Evolutionary conservation across 176 grass and related monocot genomes (phyloP).

Genomic region (Ensete ventricosum): DNA sequence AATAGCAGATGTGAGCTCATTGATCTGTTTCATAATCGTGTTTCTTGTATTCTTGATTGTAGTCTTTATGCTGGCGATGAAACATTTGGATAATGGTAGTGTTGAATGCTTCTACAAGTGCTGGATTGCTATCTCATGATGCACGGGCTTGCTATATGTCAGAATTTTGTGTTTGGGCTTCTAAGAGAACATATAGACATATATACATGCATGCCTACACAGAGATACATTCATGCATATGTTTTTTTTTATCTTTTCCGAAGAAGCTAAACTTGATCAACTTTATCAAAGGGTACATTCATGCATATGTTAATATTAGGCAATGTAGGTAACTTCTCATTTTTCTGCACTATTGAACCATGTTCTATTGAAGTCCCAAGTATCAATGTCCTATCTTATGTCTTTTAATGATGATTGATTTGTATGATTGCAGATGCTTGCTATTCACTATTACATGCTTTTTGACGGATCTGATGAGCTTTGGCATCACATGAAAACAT

Average conservation of each 20-base stretch:
- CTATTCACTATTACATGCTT: constrained; percentile 85
- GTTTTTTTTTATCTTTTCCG: too few species aligned
- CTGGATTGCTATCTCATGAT: not conserved
- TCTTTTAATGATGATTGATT: constrained; percentile 3
- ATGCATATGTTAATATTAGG: too few species aligned
- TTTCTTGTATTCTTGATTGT: constrained; percentile 9
- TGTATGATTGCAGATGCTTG: constrained; percentile 57
- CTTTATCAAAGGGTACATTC: too few species aligned
- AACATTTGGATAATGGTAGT: not conserved
- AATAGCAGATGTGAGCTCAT: constrained; percentile 72
- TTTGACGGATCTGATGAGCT: constrained; percentile 77
- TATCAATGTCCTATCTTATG: not conserved
- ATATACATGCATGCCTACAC: too few species aligned
- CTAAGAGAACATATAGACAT: too few species aligned
- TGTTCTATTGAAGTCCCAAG: not conserved
- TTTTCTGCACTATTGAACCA: not conserved
- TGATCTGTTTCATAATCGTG: constrained; percentile 17
- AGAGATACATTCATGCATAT: too few species aligned
- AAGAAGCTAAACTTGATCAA: too few species aligned
- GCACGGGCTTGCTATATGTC: not conserved
- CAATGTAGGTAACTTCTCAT: not conserved
- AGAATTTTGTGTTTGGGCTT: not conserved
- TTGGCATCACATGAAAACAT: constrained; percentile 80
- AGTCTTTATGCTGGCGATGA: not conserved
- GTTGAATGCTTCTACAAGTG: not conserved